Evolutionary conservation across 805 yeast species (phyloP), one percentile per base, ranked within the genome.

Genomic region (Myxozyma sirexii): DNA sequence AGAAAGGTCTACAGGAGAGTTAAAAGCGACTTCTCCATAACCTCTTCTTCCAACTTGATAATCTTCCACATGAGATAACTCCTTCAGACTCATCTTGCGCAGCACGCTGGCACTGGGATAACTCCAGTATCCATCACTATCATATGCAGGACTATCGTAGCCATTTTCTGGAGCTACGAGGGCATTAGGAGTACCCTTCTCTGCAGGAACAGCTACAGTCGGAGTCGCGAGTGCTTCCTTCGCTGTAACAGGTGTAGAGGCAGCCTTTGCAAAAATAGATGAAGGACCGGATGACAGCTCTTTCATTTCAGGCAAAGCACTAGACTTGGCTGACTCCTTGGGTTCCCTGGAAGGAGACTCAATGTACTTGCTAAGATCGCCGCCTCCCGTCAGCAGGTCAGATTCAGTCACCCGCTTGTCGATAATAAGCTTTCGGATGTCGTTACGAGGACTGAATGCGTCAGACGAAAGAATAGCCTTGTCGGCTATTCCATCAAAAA

Each of bases 121-220:
- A 55, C 85, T 86, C 89, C 94, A 94, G 75, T 92, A 94, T 4
- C 92, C 97, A 50, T 87, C 82, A 13, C 84, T 85, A 53, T 86
- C 83, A 29, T 79, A 24, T 27, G 45, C 42, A 1, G 49, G 27
- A n/a, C 49, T 37, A 10, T 38, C 45, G 21, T 35, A 29, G n/a
- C 21, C 29, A 10, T 26, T 23, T 13, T 17, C 26, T 7, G 41
- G 5, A 29, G 51, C 41, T 10, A 23, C 13, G 7, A 42, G 7
- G 12, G 27, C 10, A 6, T 6, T 26, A 3, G 46, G 38, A 15
- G 21, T 49, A n/a, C 21, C 44, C 35, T 13, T 19, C 41, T 38
- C 46, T 2, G 21, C 24, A 4, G 41, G 7, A 41, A 41, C 29
- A 23, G 31, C 10, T 4, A 21, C 49, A 21, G 47, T 41, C 4